Conservation (phyloP, 2,329 filamentous ascomycete genomes). For the Cercospora berteroae region DNA sequence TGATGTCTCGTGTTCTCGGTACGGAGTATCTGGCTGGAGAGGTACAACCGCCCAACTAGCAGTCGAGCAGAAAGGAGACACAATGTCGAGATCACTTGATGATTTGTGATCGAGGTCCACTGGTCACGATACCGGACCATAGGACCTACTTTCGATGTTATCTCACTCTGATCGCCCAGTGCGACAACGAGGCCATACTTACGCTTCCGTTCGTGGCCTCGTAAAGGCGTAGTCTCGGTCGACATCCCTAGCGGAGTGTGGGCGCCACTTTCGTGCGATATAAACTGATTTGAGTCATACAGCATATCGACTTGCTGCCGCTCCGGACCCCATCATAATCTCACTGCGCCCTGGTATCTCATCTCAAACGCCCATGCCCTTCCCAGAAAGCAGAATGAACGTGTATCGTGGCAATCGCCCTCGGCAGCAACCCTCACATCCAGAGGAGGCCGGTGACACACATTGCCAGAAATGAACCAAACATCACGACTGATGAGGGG, state of each 20-base stretch:
- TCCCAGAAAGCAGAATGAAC: background rate
- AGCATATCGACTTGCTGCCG: background rate
- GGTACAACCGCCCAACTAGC: background rate
- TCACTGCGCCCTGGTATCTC: background rate
- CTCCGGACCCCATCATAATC: background rate
- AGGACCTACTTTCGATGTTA: background rate
- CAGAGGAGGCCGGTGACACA: background rate
- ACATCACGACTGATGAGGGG: background rate
- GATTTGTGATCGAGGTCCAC: background rate
- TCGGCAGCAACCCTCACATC: background rate
- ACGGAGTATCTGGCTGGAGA: background rate
- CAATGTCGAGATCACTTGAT: background rate
- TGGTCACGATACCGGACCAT: background rate
- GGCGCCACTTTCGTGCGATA: background rate
- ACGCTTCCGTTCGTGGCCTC: background rate
- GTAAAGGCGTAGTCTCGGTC: background rate
- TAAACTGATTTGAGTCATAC: background rate
- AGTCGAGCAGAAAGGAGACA: background rate
- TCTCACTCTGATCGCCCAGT: background rate
- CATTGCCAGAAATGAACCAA: background rate
- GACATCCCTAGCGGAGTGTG: background rate
- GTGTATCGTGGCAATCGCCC: background rate
- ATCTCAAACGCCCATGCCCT: background rate
- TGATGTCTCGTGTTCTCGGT: background rate
- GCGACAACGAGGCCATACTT: background rate